Evolutionary conservation across 768 basidiomycete genomes (phyloP), one percentile per base, ranked within the genome.

Genomic region (Chalciporus pseudorubinellus): DNA sequence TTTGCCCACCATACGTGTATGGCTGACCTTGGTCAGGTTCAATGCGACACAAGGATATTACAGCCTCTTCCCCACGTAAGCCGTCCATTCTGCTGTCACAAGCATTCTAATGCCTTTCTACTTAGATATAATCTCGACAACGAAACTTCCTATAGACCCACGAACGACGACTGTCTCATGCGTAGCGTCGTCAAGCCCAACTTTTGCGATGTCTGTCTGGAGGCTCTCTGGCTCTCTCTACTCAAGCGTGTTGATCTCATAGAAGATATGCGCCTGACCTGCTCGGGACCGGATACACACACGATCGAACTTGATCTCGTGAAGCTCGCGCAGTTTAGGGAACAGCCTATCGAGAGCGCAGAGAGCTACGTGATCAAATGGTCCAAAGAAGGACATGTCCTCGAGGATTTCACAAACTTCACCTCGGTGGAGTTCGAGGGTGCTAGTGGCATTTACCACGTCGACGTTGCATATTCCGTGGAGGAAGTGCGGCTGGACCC

Each of bases 91-190:
- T 43, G 21, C 22, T 10, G n/a, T 39, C 24, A 16, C 18, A 7
- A 21, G 40, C 22, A n/a, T 24, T 14, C 47, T 55, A 19, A 50
- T 31, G n/a, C n/a, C n/a, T n/a, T n/a, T n/a, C n/a, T n/a, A n/a
- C n/a, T n/a, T n/a, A 88, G 87, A 18, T 89, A 77, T 61, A 74
- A 83, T 29, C 65, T 71, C 34, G 47, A 66, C 47, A 88, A 90
- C 59, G 65, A 67, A 46, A 89, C 85, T 0, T 77, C 79, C 3
- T 91, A 86, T 67, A 79, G 89, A n/a, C 89, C 89, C 4, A 91
- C 89, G 3, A 88, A 89, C 56, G 83, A 88, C 53, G 85, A 83
- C 64, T 91, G 89, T 63, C 80, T 91, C 42, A 91, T 92, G 89
- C 86, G 89, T 38, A 70, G 72, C 47, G 83, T 89, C 38, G 82